phyloP scores from a whole-genome alignment of 306 rosid species.

The Cucumis hystrix region DNA sequence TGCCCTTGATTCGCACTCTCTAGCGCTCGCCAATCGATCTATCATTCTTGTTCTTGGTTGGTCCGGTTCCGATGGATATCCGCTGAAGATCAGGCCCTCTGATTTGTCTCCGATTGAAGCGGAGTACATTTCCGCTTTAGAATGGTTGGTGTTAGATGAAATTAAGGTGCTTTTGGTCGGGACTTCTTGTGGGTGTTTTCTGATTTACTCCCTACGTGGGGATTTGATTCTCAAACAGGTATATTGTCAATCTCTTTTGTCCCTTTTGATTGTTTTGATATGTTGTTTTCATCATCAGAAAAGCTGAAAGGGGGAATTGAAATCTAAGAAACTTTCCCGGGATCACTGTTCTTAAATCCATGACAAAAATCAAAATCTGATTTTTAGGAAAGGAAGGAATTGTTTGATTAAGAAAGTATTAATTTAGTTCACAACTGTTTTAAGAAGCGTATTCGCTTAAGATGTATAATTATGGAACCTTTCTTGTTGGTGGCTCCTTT shows the following conservation, averaged over 20 bases:
- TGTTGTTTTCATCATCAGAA: neutral
- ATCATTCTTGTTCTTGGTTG: slow-evolving; percentile 55
- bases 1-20: slow-evolving; percentile 72
- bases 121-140: slow-evolving; percentile 60
- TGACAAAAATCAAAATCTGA: neutral
- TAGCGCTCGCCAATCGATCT: slow-evolving; percentile 63
- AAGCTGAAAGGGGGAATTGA: neutral
- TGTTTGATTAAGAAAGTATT: neutral
- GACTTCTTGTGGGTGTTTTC: slow-evolving; percentile 63
- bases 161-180: slow-evolving; percentile 66
- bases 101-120: slow-evolving; percentile 57
- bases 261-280: neutral
- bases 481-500: too few species aligned
- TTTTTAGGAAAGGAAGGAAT: neutral
- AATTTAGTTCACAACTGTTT: neutral
- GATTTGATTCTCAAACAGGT: slow-evolving; percentile 80
- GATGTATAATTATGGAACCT: neutral
- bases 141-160: slow-evolving; percentile 75
- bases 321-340: neutral
- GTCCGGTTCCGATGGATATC: slow-evolving; percentile 27
- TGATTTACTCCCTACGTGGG: slow-evolving; percentile 58
- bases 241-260: neutral
- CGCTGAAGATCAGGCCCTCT: slow-evolving; percentile 53
- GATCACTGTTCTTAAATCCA: neutral
- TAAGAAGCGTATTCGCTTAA: neutral